These are phyloP conservation scores for Sporobolomyces pararoseus DNA, from an alignment of 768 basidiomycete genomes.

Conservation along the genomic window DNA sequence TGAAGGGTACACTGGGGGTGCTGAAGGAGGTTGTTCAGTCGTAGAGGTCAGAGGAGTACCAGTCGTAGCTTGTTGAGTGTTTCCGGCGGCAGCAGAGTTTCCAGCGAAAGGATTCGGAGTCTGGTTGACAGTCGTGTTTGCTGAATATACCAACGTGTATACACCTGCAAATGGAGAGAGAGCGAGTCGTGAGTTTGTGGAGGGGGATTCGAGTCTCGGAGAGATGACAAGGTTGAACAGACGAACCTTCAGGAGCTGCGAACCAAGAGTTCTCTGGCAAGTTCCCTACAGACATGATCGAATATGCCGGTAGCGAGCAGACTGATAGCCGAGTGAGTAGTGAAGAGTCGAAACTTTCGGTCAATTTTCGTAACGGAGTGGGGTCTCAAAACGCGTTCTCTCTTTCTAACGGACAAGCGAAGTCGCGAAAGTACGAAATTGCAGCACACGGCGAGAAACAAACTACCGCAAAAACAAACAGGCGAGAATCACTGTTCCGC, in stretches of 20 bases:
- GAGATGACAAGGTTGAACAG: neutral
- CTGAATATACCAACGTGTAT: slow-evolving; percentile 27
- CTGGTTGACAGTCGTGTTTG: slow-evolving; percentile 2
- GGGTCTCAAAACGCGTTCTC: too few species aligned
- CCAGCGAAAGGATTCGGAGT: slow-evolving; percentile 48
- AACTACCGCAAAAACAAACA: too few species aligned
- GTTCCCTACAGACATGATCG: slow-evolving; percentile 1
- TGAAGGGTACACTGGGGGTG: slow-evolving; percentile 21
- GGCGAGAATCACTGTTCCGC: neutral
- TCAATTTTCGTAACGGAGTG: neutral
- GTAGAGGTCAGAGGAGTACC: neutral
- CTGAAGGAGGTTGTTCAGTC: neutral
- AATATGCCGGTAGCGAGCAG: too few species aligned
- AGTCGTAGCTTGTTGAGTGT: neutral
- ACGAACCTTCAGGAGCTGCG: slow-evolving; percentile 26
- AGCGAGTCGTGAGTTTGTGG: neutral
- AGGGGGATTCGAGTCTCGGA: too few species aligned
- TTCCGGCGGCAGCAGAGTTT: slow-evolving; percentile 51
- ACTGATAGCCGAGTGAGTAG: neutral
- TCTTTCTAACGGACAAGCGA: too few species aligned
- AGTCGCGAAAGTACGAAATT: too few species aligned
- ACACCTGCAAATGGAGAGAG: slow-evolving; percentile 15
- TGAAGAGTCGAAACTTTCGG: neutral
- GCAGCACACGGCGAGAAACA: too few species aligned
- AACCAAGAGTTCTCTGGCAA: slow-evolving; percentile 27